Conservation (phyloP, 139 green algal species). For the Zygnema circumcarinatum region DNA sequence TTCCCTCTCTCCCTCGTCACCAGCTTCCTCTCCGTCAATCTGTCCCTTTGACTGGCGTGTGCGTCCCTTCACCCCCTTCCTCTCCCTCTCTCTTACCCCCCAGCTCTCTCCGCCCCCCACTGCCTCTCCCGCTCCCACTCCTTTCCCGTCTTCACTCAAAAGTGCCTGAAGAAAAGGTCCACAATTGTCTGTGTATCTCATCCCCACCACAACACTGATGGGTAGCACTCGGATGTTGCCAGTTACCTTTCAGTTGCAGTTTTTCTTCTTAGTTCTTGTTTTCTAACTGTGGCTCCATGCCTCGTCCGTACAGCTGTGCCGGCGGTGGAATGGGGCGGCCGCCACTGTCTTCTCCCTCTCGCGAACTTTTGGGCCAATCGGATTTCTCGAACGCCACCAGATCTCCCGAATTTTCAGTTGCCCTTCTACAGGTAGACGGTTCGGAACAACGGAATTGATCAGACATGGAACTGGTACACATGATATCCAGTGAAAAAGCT, state of each 20-base stretch:
- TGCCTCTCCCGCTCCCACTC: neutral
- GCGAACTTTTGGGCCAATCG: neutral
- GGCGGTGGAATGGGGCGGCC: neutral
- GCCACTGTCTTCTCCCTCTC: neutral
- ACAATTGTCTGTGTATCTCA: neutral
- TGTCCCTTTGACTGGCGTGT: neutral
- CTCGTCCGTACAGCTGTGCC: neutral
- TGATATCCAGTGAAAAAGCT: too few relatives aligned
- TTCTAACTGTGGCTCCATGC: too few relatives aligned
- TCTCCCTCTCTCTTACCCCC: neutral
- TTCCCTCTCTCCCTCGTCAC: neutral
- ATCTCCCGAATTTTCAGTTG: too few relatives aligned
- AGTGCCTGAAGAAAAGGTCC: neutral
- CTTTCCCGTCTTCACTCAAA: neutral
- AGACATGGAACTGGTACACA: too few relatives aligned
- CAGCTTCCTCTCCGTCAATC: neutral
- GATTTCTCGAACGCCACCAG: neutral
- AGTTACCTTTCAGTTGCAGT: neutral
- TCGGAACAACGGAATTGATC: too few relatives aligned
- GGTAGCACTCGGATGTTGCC: neutral
- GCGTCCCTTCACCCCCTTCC: neutral
- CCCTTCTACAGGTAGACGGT: too few relatives aligned
- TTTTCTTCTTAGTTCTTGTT: neutral
- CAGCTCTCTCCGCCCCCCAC: neutral
- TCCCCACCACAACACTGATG: neutral